Base-by-base conservation (phyloP, 768 basidiomycete genomes). In the Russula olivacea region DNA sequence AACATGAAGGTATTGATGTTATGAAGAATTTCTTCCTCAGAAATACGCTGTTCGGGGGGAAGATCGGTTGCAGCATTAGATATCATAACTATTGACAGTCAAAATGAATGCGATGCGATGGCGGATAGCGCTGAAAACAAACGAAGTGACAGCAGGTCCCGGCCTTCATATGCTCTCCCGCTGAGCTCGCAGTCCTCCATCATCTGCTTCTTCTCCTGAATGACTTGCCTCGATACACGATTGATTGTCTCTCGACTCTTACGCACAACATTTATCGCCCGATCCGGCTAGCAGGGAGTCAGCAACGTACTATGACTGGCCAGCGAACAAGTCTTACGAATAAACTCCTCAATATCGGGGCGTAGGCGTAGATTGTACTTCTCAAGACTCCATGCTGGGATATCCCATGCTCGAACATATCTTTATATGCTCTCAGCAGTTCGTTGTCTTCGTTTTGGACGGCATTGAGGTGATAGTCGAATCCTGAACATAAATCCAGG, bases 1-100 rank as follows among this genome's bases (percentile, higher is more conserved):
- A 93, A 92, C 80, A 93, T 84, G 72, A 95, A 89, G 0, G 92
- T 93, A 68, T 89, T 91, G 73, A 95, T 86, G 63, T 86, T 93
- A 69, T 91, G 78, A 14, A 93, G 78, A 55, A 95, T 86, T 69
- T 96, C 94, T 38, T 88, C 85, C 69, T 97, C 94, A 0, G 92
- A 88, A 66, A 96, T 85, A 38, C 86, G 82, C 65, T 88, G 83
- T 54, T 88, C 85, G 0, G 77, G 76, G 32, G 84, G 79, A 17
- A 91, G 76, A 63, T 93, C 89, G 0, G 77, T 81, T 2, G 90
- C 84, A 62, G 84, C 69, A 72, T 95, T 96, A 2, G 92, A 89
- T 74, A 34, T 34, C 34, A 88, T 89, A 57, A 96, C 94, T 96
- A 64, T 19, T 53, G 12, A 19, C 15, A 56, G 41, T 32, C 19